phyloP scores from a whole-genome alignment of 176 grass and related monocot species.

The Zea luxurians region DNA sequence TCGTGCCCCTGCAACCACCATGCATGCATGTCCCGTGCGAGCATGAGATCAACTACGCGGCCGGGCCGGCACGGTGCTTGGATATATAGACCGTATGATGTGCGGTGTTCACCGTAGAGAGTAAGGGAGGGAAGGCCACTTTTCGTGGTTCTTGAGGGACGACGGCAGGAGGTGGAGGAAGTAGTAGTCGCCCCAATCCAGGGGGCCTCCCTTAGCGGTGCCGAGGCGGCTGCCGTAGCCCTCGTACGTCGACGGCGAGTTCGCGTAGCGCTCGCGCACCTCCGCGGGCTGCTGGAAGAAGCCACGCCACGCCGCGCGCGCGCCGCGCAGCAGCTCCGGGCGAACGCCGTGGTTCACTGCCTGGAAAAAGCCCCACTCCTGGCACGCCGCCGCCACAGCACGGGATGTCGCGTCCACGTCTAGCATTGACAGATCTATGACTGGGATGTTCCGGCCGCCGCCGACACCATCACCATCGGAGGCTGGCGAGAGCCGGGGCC shows the following conservation, averaged over 20 bases:
- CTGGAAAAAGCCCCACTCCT: constrained; percentile 87
- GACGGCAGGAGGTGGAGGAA: constrained; percentile 69
- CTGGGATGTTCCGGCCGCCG: constrained; percentile 47
- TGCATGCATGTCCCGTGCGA: neutral
- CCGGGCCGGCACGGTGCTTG: no score
- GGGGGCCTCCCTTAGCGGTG: constrained; percentile 46
- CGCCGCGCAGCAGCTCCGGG: constrained; percentile 44
- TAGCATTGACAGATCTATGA: constrained; percentile 61
- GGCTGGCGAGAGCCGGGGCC: constrained; percentile 24
- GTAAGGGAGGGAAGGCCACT: constrained; percentile 61
- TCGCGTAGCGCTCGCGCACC: constrained; percentile 66
- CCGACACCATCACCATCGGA: neutral
- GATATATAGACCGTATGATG: no score
- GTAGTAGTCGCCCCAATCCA: constrained; percentile 92
- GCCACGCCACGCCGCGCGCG: constrained; percentile 47
- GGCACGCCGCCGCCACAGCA: constrained; percentile 56
- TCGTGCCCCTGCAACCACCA: constrained; percentile 44
- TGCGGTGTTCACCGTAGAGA: constrained; percentile 36
- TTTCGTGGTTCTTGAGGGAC: constrained; percentile 63
- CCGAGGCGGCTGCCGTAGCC: constrained; percentile 90
- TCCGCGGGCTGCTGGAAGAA: constrained; percentile 69
- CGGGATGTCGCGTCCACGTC: constrained; percentile 29
- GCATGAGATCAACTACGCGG: neutral
- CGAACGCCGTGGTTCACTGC: constrained; percentile 81
- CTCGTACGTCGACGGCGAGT: constrained; percentile 84